Conservation (phyloP, 2,329 filamentous ascomycete genomes). For the Venturia effusa region DNA sequence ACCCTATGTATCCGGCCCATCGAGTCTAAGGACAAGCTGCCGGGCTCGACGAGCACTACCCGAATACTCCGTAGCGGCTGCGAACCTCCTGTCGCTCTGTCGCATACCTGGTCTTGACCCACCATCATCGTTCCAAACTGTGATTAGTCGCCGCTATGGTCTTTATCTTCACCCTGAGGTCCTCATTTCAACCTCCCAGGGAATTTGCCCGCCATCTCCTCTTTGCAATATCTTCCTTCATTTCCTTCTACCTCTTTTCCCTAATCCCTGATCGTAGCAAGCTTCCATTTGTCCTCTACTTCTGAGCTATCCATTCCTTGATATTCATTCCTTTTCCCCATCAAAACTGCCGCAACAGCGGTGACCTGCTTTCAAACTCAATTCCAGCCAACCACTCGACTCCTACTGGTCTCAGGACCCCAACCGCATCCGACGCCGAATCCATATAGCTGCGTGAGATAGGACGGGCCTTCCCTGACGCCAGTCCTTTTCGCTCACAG, state of each 20-base stretch:
- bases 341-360: neutral
- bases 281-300: neutral
- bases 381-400: neutral
- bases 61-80: neutral
- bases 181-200: neutral
- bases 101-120: neutral
- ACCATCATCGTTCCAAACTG: neutral
- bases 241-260: neutral
- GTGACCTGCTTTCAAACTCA: neutral
- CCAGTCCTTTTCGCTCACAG: neutral
- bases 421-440: neutral
- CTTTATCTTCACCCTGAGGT: conserved; percentile 4
- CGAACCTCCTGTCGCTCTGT: neutral
- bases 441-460: neutral
- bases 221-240: neutral
- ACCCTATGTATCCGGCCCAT: too few species aligned
- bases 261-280: neutral
- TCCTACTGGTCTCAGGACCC: neutral
- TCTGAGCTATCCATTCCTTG: neutral
- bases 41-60: neutral
- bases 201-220: neutral
- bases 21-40: neutral
- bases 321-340: neutral
- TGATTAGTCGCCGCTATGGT: neutral
- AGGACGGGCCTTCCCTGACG: neutral